These are phyloP conservation scores for Diaporthe sp. DNA, from an alignment of 2,329 filamentous ascomycete genomes.

Conservation along the genomic window DNA sequence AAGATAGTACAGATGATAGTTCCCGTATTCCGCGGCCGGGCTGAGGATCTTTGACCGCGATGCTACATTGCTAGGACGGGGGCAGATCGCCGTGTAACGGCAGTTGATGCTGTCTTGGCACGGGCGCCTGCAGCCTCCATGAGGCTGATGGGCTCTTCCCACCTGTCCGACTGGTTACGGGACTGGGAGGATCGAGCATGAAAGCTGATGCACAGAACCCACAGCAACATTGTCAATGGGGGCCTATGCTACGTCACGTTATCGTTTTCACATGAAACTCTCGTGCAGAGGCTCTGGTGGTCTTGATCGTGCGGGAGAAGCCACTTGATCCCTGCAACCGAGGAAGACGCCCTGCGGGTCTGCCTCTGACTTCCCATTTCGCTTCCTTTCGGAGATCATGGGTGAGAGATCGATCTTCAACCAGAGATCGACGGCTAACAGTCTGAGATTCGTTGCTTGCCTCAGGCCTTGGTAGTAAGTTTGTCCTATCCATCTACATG, in stretches of 20 bases:
- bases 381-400: too few species aligned
- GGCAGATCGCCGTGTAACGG: constrained; percentile 15
- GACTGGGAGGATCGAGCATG: neutral
- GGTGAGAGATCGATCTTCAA: neutral
- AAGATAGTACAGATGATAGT: constrained; percentile 31
- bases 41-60: constrained; percentile 16
- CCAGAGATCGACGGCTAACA: neutral
- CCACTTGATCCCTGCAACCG: constrained; percentile 1
- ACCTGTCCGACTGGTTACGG: neutral
- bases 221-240: neutral
- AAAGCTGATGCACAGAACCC: constrained; percentile 15
- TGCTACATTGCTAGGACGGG: constrained; percentile 29
- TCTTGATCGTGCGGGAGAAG: neutral
- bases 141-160: constrained; percentile 6
- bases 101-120: constrained; percentile 30
- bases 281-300: neutral
- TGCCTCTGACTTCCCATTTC: neutral
- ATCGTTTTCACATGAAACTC: constrained; percentile 12
- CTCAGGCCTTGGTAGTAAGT: neutral
- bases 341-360: neutral
- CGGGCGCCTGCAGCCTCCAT: neutral
- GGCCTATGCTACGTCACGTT: neutral
- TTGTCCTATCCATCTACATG: neutral
- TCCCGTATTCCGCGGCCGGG: constrained; percentile 23
- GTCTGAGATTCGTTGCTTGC: neutral